Evolutionary conservation across 2,329 filamentous ascomycete genomes (phyloP).

Genomic region (Aspergillus terreus): DNA sequence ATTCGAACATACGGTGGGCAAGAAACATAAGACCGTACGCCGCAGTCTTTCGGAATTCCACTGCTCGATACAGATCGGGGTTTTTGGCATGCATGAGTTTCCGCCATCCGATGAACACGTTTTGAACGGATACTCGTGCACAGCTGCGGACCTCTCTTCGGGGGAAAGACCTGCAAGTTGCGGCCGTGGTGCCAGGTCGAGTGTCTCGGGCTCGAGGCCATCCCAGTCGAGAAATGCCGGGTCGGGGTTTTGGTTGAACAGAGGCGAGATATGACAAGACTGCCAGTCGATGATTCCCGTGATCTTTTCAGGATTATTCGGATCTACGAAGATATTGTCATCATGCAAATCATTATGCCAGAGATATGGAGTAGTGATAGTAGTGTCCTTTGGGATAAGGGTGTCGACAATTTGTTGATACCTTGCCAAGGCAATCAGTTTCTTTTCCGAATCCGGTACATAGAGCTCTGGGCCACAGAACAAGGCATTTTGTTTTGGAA

Average conservation of each 20-base stretch:
- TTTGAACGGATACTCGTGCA: constrained; percentile 23
- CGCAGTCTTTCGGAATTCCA: constrained; percentile 22
- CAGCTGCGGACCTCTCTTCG: constrained; percentile 19
- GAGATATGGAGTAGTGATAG: constrained; percentile 19
- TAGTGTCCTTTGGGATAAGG: constrained; percentile 21
- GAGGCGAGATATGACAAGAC: constrained; percentile 25
- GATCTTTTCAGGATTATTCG: constrained; percentile 21
- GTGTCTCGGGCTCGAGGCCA: constrained; percentile 25
- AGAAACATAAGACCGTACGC: constrained; percentile 27
- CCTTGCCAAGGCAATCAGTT: constrained; percentile 19
- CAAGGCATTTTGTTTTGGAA: constrained; percentile 23
- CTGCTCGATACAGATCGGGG: constrained; percentile 19
- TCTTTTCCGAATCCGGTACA: constrained; percentile 20
- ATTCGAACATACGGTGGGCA: constrained; percentile 28
- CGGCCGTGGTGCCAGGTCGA: constrained; percentile 19
- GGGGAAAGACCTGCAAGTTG: constrained; percentile 21
- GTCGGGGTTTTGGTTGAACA: constrained; percentile 25
- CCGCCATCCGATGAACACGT: constrained; percentile 24
- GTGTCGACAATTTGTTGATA: constrained; percentile 21
- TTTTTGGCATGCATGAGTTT: constrained; percentile 27
- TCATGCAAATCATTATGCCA: constrained; percentile 30
- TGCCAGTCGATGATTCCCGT: constrained; percentile 32
- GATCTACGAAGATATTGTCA: constrained; percentile 32
- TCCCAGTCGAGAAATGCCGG: constrained; percentile 25
- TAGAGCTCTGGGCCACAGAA: constrained; percentile 29